These are phyloP conservation scores for Elaphomyces granulatus DNA, from an alignment of 495 filamentous ascomycete species.

Conservation along the genomic window DNA sequence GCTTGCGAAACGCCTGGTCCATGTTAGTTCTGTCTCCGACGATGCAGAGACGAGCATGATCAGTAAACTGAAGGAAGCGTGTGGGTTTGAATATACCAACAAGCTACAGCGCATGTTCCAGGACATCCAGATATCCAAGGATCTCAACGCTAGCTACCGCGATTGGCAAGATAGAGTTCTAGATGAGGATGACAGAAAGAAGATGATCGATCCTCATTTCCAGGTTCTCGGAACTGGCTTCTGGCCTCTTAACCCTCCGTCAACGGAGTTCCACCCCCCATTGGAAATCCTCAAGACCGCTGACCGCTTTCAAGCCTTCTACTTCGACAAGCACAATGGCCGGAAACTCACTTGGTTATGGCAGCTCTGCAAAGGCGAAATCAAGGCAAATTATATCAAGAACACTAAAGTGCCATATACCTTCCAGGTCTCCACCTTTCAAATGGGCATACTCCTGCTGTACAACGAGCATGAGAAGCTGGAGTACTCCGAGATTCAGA, in stretches of 20 bases:
- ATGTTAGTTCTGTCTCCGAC: constrained; percentile 85
- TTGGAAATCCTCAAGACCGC: constrained; percentile 72
- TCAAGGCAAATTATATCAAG: constrained; percentile 86
- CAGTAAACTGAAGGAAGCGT: constrained; percentile 95
- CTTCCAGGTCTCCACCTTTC: constrained; percentile 94
- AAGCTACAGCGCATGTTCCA: constrained; percentile 99
- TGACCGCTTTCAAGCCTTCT: constrained; percentile 80
- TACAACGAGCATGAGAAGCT: constrained; percentile 88
- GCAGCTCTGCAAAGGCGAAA: constrained; percentile 95
- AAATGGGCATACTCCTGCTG: constrained; percentile 92
- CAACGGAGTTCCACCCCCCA: constrained; percentile 74
- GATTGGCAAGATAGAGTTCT: constrained; percentile 48
- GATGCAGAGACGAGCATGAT: constrained; percentile 99
- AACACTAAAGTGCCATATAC: constrained; percentile 81
- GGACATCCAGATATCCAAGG: constrained; percentile 96
- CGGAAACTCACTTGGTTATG: constrained; percentile 96
- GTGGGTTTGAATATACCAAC: constrained; percentile 98
- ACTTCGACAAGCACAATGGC: constrained; percentile 88
- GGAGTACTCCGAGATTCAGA: constrained; percentile 72
- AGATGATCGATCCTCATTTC: constrained; percentile 60
- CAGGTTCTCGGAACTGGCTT: constrained; percentile 91
- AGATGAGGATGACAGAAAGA: constrained; percentile 45
- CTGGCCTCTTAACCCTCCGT: constrained; percentile 83
- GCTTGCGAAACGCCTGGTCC: constrained; percentile 87
- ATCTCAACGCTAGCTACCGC: constrained; percentile 79